Percentiles rank a stretch among this genome's conserved stretches.
Evolutionary conservation across 345 rosid species (phyloP).

Genomic region (Chamaenerion angustifolium): DNA sequence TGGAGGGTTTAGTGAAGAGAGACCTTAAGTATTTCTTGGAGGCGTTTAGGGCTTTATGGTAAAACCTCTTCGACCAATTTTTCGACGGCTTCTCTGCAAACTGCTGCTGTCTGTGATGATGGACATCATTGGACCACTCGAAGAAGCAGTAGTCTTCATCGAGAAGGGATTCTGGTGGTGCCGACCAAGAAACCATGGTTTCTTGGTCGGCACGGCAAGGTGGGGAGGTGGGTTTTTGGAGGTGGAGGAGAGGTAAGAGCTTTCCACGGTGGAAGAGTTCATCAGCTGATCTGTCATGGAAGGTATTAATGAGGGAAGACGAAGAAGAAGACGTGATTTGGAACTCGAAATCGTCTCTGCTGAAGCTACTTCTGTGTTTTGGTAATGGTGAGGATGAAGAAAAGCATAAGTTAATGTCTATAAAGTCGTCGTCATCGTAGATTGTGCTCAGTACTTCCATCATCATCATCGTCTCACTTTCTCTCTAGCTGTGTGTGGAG

Average conservation of each 20-base stretch:
- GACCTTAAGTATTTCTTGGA: constrained; percentile 53
- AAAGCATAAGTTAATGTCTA: constrained; percentile 42
- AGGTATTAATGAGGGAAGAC: constrained; percentile 4
- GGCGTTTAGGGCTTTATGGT: constrained; percentile 39
- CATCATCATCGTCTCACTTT: no score
- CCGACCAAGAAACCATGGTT: no score
- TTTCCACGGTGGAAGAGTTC: constrained; percentile 91
- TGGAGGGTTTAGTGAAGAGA: constrained; percentile 29
- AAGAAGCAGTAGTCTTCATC: constrained; percentile 33
- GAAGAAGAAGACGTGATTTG: constrained; percentile 7
- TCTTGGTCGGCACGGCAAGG: constrained; percentile 43
- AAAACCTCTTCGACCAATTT: constrained; percentile 30
- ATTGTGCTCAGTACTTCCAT: no score
- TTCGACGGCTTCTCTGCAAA: neutral
- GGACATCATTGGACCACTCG: constrained; percentile 48
- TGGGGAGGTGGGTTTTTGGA: constrained; percentile 13
- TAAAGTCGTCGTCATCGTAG: constrained; percentile 33
- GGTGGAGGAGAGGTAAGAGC: constrained; percentile 90
- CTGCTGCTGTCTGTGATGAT: constrained; percentile 5
- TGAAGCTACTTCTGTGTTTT: constrained; percentile 35
- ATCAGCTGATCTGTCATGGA: constrained; percentile 46
- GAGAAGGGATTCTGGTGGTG: neutral
- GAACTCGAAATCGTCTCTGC: constrained; percentile 90
- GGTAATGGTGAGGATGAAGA: constrained; percentile 28
- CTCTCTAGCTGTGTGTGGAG: no score